Percentiles rank a stretch among this genome's conserved stretches.
Evolutionary conservation across 2,329 filamentous ascomycete genomes (phyloP).

Genomic region (Cladosporium sp.): DNA sequence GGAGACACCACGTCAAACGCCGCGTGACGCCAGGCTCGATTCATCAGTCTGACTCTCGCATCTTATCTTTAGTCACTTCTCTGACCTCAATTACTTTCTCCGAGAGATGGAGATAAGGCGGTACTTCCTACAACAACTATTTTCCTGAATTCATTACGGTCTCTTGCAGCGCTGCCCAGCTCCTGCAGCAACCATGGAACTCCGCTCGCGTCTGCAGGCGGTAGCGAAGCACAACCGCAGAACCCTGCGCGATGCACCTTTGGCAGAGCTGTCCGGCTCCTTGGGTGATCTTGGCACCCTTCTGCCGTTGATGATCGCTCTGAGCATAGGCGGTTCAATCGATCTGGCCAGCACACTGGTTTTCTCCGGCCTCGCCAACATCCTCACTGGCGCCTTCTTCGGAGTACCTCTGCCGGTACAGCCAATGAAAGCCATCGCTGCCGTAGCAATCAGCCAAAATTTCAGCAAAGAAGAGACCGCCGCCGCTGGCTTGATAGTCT

Average conservation of each 20-base stretch:
- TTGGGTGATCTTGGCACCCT: conserved; percentile 86
- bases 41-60: background rate
- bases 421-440: conserved; percentile 85
- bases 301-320: conserved; percentile 79
- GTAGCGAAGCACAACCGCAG: conserved; percentile 45
- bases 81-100: background rate
- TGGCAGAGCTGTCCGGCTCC: conserved; percentile 79
- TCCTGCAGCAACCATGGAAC: background rate
- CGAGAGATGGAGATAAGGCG: background rate
- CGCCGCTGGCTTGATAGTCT: conserved; percentile 78
- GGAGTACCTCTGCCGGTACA: conserved; percentile 88
- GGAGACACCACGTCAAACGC: background rate
- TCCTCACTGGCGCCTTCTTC: conserved; percentile 73
- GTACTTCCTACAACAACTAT: no score
- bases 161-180: no score
- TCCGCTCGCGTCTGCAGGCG: conserved; percentile 19
- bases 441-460: conserved; percentile 69
- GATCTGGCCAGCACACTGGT: conserved; percentile 77
- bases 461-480: conserved; percentile 65
- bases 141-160: no score
- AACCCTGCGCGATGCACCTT: conserved; percentile 50
- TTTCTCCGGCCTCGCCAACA: conserved; percentile 82
- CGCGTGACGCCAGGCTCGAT: background rate
- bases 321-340: conserved; percentile 71
- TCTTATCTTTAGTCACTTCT: background rate